A percentile compares a stretch with the other conserved stretches of the same genome.
phyloP scores from a whole-genome alignment of 139 green algal species.

The Dunaliella primolecta region DNA sequence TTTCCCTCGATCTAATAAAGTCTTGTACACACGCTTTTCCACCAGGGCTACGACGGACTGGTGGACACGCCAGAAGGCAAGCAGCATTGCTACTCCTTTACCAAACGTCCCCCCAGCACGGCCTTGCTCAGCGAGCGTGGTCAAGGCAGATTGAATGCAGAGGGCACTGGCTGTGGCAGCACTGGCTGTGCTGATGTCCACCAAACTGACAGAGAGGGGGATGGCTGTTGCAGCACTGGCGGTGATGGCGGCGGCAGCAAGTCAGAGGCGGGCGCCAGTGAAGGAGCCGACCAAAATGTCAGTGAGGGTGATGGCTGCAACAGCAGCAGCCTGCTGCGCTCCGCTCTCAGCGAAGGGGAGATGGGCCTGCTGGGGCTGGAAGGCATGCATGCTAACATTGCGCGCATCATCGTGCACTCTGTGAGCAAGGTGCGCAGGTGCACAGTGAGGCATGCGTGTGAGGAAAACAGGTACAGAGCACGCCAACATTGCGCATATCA shows the following conservation, averaged over 20 bases:
- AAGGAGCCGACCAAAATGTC: too few species aligned
- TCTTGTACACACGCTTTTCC: too few species aligned
- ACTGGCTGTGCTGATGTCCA: background rate
- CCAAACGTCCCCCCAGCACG: background rate
- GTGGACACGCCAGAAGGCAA: background rate
- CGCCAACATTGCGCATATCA: slow-evolving; percentile 26
- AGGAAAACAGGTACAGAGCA: too few species aligned
- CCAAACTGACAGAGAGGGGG: too few species aligned
- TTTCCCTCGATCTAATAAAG: too few species aligned
- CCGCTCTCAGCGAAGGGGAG: slow-evolving; percentile 53
- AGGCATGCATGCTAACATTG: slow-evolving; percentile 37
- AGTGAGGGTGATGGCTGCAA: slow-evolving; percentile 5
- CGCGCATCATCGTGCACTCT: slow-evolving; percentile 26
- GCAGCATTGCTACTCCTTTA: slow-evolving; percentile 33
- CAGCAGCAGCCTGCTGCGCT: slow-evolving; percentile 15
- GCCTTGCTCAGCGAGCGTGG: background rate
- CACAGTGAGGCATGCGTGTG: too few species aligned
- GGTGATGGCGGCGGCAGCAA: background rate
- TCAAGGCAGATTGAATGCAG: too few species aligned
- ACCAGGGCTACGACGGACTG: background rate
- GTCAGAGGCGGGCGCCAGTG: too few species aligned
- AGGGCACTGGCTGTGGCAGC: background rate
- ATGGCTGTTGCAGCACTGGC: background rate
- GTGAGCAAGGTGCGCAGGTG: slow-evolving; percentile 19
- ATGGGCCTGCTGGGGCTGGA: slow-evolving; percentile 68